Evolutionary conservation across 331 rosid genomes (phyloP).

Genomic region (Malus hybrid): DNA sequence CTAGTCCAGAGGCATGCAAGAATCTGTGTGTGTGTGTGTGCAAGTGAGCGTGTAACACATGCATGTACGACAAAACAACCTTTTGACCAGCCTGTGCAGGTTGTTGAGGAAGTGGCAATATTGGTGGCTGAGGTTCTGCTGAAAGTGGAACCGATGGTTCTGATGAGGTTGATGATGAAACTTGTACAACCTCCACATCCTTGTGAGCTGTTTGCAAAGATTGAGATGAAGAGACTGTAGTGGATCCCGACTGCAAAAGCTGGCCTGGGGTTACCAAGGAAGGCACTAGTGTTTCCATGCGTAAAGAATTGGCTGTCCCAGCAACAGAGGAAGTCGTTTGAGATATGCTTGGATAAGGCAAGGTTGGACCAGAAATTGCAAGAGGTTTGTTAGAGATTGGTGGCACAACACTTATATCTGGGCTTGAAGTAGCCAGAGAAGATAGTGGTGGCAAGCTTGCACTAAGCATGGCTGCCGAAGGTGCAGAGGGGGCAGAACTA

Average conservation of each 20-base stretch:
- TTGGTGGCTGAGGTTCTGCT: slow-evolving; percentile 71
- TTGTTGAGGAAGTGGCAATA: slow-evolving; percentile 62
- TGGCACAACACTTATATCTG: slow-evolving; percentile 40
- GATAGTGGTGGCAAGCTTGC: slow-evolving; percentile 41
- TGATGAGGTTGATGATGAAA: slow-evolving; percentile 31
- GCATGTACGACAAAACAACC: slow-evolving; percentile 19
- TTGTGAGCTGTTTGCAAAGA: slow-evolving; percentile 53
- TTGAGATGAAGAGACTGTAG: slow-evolving; percentile 38
- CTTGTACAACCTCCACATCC: slow-evolving; percentile 79
- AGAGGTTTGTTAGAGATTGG: slow-evolving; percentile 44
- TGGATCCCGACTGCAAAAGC: slow-evolving; percentile 62
- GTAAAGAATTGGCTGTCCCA: slow-evolving; percentile 49
- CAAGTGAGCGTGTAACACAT: background rate
- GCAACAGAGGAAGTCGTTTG: slow-evolving; percentile 38
- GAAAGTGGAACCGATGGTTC: slow-evolving; percentile 41
- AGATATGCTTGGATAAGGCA: slow-evolving; percentile 54
- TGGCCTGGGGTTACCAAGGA: slow-evolving; percentile 85
- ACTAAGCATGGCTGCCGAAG: slow-evolving; percentile 24
- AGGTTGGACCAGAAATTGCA: slow-evolving; percentile 38
- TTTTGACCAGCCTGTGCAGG: slow-evolving; percentile 39
- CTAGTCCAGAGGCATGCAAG: background rate
- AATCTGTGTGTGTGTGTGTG: background rate
- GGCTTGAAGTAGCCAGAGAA: slow-evolving; percentile 33
- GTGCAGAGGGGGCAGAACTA: slow-evolving; percentile 34
- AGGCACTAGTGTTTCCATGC: slow-evolving; percentile 41